Evolutionary conservation across 163 green algal genomes (phyloP).

Genomic region (Prototheca wickerhamii): DNA sequence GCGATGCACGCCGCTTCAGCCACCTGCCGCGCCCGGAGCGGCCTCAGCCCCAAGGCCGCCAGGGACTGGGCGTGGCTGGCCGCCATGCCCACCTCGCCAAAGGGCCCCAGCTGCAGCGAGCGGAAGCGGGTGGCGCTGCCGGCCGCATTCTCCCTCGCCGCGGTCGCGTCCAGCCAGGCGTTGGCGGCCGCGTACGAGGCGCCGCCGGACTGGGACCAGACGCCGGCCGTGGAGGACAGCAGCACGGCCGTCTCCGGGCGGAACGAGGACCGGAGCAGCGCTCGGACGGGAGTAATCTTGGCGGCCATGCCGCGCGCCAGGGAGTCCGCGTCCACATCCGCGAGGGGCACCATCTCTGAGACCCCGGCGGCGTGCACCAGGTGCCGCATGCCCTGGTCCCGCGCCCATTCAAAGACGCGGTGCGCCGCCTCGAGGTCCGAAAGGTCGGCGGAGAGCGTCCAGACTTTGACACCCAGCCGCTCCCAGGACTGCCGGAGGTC

Average conservation of each 20-base stretch:
- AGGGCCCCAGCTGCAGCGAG: conserved; percentile 2
- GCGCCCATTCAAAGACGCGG: not conserved
- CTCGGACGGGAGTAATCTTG: not conserved
- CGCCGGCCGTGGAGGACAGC: conserved; percentile 8
- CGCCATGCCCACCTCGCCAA: conserved; percentile 2
- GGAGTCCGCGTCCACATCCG: not conserved
- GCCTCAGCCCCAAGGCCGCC: not conserved
- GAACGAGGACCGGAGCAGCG: not conserved
- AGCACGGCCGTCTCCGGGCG: not conserved
- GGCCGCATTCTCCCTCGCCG: not conserved
- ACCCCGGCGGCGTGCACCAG: not conserved
- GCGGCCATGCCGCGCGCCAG: not conserved
- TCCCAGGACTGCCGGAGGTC: not conserved
- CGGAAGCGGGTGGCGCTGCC: not conserved
- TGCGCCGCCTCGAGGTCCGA: not conserved
- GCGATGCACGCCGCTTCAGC: not conserved
- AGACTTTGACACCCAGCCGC: not conserved
- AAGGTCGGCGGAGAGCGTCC: not conserved
- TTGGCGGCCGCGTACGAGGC: conserved; percentile 6
- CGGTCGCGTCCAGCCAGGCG: not conserved
- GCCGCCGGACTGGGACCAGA: conserved; percentile 7
- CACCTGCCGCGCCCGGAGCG: not conserved
- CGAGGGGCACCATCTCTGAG: not conserved
- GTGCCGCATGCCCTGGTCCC: not conserved
- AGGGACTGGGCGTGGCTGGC: conserved; percentile 1